Conservation (phyloP, 805 yeast genomes). For the Ogataea philodendri region DNA sequence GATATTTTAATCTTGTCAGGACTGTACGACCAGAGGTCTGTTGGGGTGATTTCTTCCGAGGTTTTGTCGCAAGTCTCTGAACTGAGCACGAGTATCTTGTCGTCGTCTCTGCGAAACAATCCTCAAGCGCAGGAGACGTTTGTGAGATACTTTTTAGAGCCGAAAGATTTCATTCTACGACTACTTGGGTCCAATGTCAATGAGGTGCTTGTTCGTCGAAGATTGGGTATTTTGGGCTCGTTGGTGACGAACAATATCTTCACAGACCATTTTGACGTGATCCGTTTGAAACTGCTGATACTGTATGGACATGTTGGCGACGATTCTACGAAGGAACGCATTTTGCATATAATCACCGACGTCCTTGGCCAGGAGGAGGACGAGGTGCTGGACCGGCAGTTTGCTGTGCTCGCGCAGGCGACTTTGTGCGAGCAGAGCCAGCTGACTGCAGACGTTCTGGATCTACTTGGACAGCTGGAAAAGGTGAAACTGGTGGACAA, state of each 20-base stretch:
- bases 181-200: conserved; percentile 11
- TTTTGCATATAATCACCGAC: conserved; percentile 49
- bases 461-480: conserved; percentile 40
- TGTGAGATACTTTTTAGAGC: conserved; percentile 17
- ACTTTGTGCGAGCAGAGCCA: conserved; percentile 27
- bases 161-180: conserved; percentile 21
- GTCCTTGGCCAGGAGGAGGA: conserved; percentile 21
- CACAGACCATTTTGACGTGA: conserved; percentile 22
- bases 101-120: conserved; percentile 72
- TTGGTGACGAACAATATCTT: conserved; percentile 40
- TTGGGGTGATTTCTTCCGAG: conserved; percentile 8
- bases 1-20: conserved; percentile 34
- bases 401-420: conserved; percentile 39
- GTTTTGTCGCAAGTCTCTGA: conserved; percentile 41
- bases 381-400: conserved; percentile 27
- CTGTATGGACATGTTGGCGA: conserved; percentile 22
- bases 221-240: conserved; percentile 51
- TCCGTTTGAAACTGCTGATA: conserved; percentile 27
- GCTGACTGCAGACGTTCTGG: conserved; percentile 36
- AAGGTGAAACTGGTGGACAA: conserved; percentile 31
- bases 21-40: conserved; percentile 17
- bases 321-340: conserved; percentile 36
- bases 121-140: conserved; percentile 37
- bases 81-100: conserved; percentile 55
- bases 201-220: conserved; percentile 34